phyloP scores from a whole-genome alignment of 306 rosid species.

The Sophora flavescens region DNA sequence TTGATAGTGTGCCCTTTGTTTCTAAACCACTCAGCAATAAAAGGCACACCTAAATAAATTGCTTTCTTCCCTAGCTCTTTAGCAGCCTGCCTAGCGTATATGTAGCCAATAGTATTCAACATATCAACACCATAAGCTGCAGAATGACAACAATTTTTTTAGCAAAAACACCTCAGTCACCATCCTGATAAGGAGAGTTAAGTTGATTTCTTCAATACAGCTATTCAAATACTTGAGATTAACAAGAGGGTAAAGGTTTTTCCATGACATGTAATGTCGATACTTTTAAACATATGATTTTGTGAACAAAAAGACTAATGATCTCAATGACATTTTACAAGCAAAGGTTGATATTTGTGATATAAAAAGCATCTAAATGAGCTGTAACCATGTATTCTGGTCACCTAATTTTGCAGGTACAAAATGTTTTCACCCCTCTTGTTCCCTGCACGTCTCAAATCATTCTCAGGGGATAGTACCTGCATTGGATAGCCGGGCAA shows the following conservation, averaged over 20 bases:
- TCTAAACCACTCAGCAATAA: slow-evolving; percentile 98
- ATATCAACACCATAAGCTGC: slow-evolving; percentile 96
- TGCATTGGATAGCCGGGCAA: slow-evolving; percentile 83
- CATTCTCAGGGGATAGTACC: slow-evolving; percentile 59
- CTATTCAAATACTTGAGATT: slow-evolving; percentile 38
- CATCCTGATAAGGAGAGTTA: slow-evolving; percentile 27
- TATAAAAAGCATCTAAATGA: slow-evolving; percentile 28
- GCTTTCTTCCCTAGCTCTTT: slow-evolving; percentile 99
- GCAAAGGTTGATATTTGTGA: slow-evolving; percentile 11
- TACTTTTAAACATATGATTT: slow-evolving; percentile 21
- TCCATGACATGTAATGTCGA: slow-evolving; percentile 32
- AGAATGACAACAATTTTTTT: slow-evolving; percentile 42
- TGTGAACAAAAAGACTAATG: slow-evolving; percentile 19
- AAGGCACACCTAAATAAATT: slow-evolving; percentile 92
- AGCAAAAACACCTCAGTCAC: slow-evolving; percentile 39
- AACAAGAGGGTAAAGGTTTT: background rate
- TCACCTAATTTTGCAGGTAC: slow-evolving; percentile 35
- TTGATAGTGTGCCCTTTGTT: slow-evolving; percentile 97
- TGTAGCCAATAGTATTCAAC: slow-evolving; percentile 97
- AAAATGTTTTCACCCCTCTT: slow-evolving; percentile 1
- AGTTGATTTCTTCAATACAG: slow-evolving; percentile 30
- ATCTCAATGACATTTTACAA: slow-evolving; percentile 25
- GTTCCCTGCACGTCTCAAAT: slow-evolving; percentile 18
- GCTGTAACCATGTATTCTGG: slow-evolving; percentile 31
- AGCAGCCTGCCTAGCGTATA: slow-evolving; percentile 94